Conservation (phyloP, 164 flowering plant species). For the Vitis amurensis region DNA sequence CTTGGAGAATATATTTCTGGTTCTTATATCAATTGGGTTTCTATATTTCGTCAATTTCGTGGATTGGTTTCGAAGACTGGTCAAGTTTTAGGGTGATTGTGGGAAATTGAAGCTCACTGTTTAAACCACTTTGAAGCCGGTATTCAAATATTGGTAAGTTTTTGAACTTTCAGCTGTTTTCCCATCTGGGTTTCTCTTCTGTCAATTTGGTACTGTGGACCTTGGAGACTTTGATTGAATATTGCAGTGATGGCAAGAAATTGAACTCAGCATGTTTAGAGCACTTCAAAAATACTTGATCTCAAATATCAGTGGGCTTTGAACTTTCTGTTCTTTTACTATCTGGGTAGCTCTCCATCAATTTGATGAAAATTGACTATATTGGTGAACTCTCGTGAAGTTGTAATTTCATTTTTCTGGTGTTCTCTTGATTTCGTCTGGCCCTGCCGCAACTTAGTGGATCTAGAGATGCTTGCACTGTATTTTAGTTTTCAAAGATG, state of each 20-base stretch:
- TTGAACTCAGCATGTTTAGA: background rate
- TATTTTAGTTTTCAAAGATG: conserved; percentile 5
- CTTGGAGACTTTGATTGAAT: background rate
- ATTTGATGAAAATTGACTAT: background rate
- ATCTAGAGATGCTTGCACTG: conserved; percentile 10
- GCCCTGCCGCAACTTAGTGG: background rate
- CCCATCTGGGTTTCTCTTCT: too few species aligned
- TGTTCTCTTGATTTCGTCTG: too few species aligned
- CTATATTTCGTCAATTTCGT: background rate
- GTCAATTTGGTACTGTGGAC: too few species aligned
- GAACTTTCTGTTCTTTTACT: background rate
- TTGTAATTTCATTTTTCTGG: background rate
- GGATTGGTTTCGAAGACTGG: background rate
- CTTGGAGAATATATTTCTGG: too few species aligned
- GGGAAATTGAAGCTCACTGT: too few species aligned
- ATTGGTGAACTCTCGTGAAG: conserved; percentile 4
- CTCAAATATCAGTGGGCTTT: background rate
- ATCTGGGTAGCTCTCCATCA: background rate
- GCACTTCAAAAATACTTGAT: background rate
- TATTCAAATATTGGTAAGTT: too few species aligned
- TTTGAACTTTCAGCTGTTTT: too few species aligned
- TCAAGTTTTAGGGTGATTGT: too few species aligned
- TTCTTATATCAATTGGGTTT: background rate
- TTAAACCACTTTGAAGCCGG: too few species aligned
- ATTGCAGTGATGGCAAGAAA: background rate